Evolutionary conservation across 1,139 yeast species (phyloP).

Genomic region (Suhomyces taliae): DNA sequence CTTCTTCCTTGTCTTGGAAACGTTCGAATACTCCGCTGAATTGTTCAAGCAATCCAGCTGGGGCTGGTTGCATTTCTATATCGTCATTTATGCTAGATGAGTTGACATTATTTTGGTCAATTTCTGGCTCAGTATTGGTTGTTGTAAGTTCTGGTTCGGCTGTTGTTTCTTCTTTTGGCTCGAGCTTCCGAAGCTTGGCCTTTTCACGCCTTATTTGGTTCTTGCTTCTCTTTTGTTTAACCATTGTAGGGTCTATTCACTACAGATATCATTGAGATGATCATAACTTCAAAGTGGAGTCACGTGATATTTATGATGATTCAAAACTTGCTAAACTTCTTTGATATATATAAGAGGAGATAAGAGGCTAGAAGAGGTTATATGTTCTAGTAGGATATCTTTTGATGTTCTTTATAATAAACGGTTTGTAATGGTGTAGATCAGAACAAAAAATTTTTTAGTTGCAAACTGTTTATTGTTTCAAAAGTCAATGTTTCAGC

Average conservation of each 20-base stretch:
- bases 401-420: too few species aligned
- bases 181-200: conserved; percentile 50
- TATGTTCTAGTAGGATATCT: too few species aligned
- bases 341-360: too few species aligned
- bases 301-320: neutral
- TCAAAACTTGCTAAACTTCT: too few species aligned
- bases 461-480: too few species aligned
- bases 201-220: conserved; percentile 66
- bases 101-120: conserved; percentile 1
- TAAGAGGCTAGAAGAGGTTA: too few species aligned
- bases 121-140: neutral
- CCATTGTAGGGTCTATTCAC: conserved; percentile 15
- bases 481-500: too few species aligned
- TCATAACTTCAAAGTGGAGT: neutral
- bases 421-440: too few species aligned
- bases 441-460: too few species aligned
- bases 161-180: conserved; percentile 2
- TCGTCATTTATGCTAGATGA: neutral
- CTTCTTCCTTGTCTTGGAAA: conserved; percentile 34
- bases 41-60: conserved; percentile 20
- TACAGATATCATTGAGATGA: neutral
- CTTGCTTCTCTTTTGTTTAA: conserved; percentile 42
- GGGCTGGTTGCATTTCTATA: neutral
- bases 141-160: neutral
- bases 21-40: conserved; percentile 44